A percentile compares a stretch with the other conserved stretches of the same genome.
Conservation (phyloP, 139 green algal genomes). For the Coccomyxa sp. region DNA sequence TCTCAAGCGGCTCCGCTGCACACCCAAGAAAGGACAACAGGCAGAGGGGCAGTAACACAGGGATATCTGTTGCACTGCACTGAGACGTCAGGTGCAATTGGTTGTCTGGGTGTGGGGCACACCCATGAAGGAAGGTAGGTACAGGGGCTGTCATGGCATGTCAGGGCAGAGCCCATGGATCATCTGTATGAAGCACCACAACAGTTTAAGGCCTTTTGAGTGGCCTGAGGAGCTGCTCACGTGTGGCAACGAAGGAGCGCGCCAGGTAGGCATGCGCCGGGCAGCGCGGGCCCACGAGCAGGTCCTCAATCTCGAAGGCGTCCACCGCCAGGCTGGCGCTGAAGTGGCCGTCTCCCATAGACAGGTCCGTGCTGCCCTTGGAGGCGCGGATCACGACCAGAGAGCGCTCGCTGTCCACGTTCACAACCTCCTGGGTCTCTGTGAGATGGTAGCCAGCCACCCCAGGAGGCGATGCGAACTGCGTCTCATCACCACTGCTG, state of each 20-base stretch:
- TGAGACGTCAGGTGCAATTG: too few relatives aligned
- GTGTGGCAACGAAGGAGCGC: constrained; percentile 11
- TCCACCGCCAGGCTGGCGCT: constrained; percentile 29
- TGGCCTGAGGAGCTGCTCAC: background rate
- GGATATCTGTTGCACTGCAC: too few relatives aligned
- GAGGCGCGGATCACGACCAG: constrained; percentile 46
- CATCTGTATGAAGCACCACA: background rate
- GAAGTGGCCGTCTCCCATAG: constrained; percentile 21
- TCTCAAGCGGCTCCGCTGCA: too few relatives aligned
- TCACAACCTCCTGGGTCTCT: constrained; percentile 21
- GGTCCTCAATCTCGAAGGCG: constrained; percentile 65
- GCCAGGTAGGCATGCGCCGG: constrained; percentile 27
- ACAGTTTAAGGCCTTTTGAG: background rate
- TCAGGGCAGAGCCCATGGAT: too few relatives aligned
- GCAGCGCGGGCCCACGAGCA: constrained; percentile 49
- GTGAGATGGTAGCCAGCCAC: background rate
- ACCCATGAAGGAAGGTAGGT: too few relatives aligned
- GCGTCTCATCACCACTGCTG: background rate
- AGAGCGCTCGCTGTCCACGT: constrained; percentile 55
- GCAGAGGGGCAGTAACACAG: too few relatives aligned
- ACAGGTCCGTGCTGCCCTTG: constrained; percentile 9
- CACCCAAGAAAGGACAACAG: too few relatives aligned
- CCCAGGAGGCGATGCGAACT: background rate
- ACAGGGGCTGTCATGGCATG: too few relatives aligned
- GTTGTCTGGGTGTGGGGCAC: too few relatives aligned